Percentiles rank a stretch among this genome's conserved stretches.
Conservation (phyloP, 2,329 filamentous ascomycete genomes). For the Bipolaris sorokiniana region DNA sequence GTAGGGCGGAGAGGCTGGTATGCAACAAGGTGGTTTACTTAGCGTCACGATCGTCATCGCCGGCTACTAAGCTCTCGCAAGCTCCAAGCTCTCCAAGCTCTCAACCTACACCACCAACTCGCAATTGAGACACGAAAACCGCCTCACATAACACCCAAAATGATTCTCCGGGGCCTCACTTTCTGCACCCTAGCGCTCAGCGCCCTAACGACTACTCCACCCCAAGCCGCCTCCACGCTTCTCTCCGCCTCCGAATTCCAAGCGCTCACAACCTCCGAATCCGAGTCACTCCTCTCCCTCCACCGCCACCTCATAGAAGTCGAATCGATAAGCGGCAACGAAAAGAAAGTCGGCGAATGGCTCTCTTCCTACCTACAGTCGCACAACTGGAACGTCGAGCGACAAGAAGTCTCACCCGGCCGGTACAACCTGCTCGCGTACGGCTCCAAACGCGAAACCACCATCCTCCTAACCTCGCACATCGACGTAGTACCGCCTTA, state of each 20-base stretch:
- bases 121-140: slow-evolving; percentile 5
- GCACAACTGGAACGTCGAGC: slow-evolving; percentile 67
- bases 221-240: slow-evolving; percentile 16
- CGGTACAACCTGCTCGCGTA: slow-evolving; percentile 82
- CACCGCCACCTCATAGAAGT: slow-evolving; percentile 78
- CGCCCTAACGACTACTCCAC: slow-evolving; percentile 11
- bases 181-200: slow-evolving; percentile 20
- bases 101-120: background rate
- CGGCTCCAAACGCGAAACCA: slow-evolving; percentile 58
- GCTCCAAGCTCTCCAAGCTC: background rate
- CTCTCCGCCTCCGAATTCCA: slow-evolving; percentile 32
- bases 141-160: slow-evolving; percentile 6
- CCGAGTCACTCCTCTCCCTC: slow-evolving; percentile 67
- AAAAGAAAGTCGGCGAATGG: slow-evolving; percentile 71
- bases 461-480: slow-evolving; percentile 75
- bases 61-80: slow-evolving; percentile 7
- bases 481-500: slow-evolving; percentile 76
- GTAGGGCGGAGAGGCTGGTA: background rate
- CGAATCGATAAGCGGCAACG: slow-evolving; percentile 73
- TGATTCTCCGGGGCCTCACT: slow-evolving; percentile 25
- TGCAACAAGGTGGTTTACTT: background rate
- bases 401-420: slow-evolving; percentile 57
- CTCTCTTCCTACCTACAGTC: slow-evolving; percentile 69
- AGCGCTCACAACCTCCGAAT: slow-evolving; percentile 53
- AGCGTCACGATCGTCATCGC: background rate